phyloP scores from a whole-genome alignment of 106 monocot genomes.

The Chionographis japonica region DNA sequence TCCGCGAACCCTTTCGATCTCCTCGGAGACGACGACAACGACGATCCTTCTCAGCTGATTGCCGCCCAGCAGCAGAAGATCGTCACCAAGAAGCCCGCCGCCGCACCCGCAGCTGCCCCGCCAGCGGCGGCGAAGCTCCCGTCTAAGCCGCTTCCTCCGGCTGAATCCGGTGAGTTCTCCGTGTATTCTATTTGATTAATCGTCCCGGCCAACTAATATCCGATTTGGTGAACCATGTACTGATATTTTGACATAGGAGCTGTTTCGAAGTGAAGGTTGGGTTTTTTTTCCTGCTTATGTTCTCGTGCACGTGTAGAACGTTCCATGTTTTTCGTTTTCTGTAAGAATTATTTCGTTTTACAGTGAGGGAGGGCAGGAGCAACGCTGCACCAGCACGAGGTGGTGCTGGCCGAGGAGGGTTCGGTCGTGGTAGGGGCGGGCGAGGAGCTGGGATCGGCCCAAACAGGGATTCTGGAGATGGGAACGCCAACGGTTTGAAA shows the following conservation, averaged over 20 bases:
- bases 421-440: constrained; percentile 25
- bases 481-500: constrained; percentile 10
- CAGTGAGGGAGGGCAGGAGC: constrained; percentile 22
- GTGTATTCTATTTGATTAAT: not conserved
- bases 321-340: too few species aligned
- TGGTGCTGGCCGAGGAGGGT: constrained; percentile 3
- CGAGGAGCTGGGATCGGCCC: constrained; percentile 5
- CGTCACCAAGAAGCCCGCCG: constrained; percentile 3
- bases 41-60: constrained; percentile 12
- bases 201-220: too few species aligned
- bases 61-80: constrained; percentile 10
- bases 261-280: not conserved
- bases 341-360: not conserved
- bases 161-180: constrained; percentile 19
- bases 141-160: constrained; percentile 23
- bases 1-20: constrained; percentile 19
- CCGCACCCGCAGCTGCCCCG: not conserved
- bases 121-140: constrained; percentile 11
- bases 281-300: not conserved
- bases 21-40: constrained; percentile 20
- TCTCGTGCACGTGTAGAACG: too few species aligned
- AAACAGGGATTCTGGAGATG: constrained; percentile 20
- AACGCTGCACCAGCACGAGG: constrained; percentile 3
- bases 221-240: too few species aligned
- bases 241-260: not conserved